Percentiles rank a stretch among this genome's conserved stretches.
Evolutionary conservation across 805 yeast genomes (phyloP).

Genomic region (Aciculoconidium aculeatum): DNA sequence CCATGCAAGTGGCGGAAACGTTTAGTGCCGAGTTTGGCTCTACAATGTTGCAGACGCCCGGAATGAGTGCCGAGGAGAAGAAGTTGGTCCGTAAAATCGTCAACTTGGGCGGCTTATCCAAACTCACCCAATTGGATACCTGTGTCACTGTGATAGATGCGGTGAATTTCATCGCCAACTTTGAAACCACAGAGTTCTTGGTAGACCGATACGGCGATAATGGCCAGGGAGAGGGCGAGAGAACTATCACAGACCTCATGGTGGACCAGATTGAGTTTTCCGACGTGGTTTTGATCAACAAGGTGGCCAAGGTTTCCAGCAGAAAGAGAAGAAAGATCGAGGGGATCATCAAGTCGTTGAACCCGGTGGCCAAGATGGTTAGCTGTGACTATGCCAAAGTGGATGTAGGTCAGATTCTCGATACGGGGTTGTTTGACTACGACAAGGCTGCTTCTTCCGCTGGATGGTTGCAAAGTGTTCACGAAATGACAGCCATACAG

Average conservation of each 20-base stretch:
- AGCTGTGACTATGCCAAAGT: conserved; percentile 33
- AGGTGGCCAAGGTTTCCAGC: conserved; percentile 23
- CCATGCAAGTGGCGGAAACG: conserved; percentile 48
- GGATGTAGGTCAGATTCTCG: conserved; percentile 27
- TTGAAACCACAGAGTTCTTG: conserved; percentile 39
- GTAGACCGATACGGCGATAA: conserved; percentile 35
- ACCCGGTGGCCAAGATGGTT: conserved; percentile 38
- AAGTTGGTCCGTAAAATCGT: conserved; percentile 20
- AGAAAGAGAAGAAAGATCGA: conserved; percentile 21
- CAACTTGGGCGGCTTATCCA: conserved; percentile 35
- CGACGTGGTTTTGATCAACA: conserved; percentile 40
- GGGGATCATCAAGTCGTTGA: conserved; percentile 28
- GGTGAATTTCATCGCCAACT: conserved; percentile 33
- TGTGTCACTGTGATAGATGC: conserved; percentile 44
- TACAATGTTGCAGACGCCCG: conserved; percentile 22
- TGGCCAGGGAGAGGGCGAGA: conserved; percentile 37
- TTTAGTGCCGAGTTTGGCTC: conserved; percentile 38
- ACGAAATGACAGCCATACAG: conserved; percentile 30
- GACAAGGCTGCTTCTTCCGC: conserved; percentile 39
- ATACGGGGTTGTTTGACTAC: conserved; percentile 33
- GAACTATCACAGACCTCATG: conserved; percentile 40
- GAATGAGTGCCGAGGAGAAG: conserved; percentile 13
- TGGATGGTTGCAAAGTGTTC: conserved; percentile 40
- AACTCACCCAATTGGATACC: conserved; percentile 36
- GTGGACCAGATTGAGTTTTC: conserved; percentile 45